Percentiles rank a stretch among this genome's conserved stretches.
Conservation (phyloP, 192 early-diverging fungal genomes). For the Backusella westeae region DNA sequence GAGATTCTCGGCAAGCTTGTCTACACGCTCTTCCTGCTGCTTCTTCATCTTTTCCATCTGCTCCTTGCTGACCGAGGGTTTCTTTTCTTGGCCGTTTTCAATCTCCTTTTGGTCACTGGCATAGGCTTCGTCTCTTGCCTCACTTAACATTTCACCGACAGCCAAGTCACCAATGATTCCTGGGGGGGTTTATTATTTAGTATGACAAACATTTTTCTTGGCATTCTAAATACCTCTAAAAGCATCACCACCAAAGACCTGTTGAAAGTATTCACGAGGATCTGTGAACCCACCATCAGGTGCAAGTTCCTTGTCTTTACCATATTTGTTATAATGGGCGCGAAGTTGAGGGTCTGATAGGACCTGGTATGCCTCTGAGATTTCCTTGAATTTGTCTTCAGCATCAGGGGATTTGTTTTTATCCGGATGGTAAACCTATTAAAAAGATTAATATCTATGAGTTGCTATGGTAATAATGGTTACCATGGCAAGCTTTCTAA, state of each 20-base stretch:
- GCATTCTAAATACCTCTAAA: conserved; percentile 38
- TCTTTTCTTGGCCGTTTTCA: conserved; percentile 38
- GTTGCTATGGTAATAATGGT: neutral
- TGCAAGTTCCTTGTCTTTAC: conserved; percentile 53
- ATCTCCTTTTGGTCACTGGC: conserved; percentile 42
- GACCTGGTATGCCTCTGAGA: conserved; percentile 89
- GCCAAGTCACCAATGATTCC: conserved; percentile 88
- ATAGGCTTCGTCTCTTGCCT: conserved; percentile 30
- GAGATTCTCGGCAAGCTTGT: conserved; percentile 60
- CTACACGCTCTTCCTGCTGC: conserved; percentile 59
- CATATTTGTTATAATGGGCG: conserved; percentile 80
- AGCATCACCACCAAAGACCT: conserved; percentile 88
- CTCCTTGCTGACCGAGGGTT: conserved; percentile 43
- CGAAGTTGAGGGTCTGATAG: conserved; percentile 80
- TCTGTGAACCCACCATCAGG: conserved; percentile 59
- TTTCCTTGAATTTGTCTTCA: conserved; percentile 81
- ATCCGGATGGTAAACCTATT: conserved; percentile 39
- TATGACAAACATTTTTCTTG: neutral
- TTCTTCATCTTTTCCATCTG: conserved; percentile 49
- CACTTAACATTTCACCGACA: conserved; percentile 55
- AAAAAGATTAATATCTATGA: neutral
- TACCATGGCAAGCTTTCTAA: conserved; percentile 43
- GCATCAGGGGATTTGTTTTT: conserved; percentile 60
- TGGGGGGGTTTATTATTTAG: conserved; percentile 15
- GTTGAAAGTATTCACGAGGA: conserved; percentile 79